phyloP scores from a whole-genome alignment of 2,329 filamentous ascomycete genomes.

The Aspergillus hortae region DNA sequence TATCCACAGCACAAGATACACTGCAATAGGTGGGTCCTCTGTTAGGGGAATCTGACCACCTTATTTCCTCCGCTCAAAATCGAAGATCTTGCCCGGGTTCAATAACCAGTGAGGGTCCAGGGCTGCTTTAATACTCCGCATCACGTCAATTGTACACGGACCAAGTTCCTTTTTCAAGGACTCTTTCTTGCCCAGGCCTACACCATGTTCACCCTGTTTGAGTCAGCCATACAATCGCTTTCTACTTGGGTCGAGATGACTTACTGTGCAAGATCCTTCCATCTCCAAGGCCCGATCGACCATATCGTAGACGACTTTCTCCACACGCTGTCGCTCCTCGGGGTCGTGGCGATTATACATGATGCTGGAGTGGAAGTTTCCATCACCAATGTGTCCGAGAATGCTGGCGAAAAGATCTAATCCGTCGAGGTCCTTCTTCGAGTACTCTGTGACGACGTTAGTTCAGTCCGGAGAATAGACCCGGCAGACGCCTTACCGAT shows the following conservation, averaged over 20 bases:
- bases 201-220: constrained; percentile 68
- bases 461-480: not conserved
- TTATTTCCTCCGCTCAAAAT: constrained; percentile 41
- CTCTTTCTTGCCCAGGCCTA: constrained; percentile 83
- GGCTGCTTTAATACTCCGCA: constrained; percentile 78
- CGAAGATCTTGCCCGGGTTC: constrained; percentile 91
- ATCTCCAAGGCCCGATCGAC: constrained; percentile 85
- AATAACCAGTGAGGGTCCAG: constrained; percentile 84
- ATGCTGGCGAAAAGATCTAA: constrained; percentile 84
- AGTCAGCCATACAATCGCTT: constrained; percentile 6
- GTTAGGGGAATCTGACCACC: too few relatives aligned
- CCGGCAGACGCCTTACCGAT: constrained; percentile 43
- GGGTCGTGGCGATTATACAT: constrained; percentile 73
- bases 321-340: constrained; percentile 70
- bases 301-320: constrained; percentile 83
- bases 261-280: constrained; percentile 81
- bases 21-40: too few relatives aligned
- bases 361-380: constrained; percentile 92
- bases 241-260: not conserved
- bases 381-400: constrained; percentile 85
- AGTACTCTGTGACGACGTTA: constrained; percentile 57
- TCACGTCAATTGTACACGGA: constrained; percentile 73
- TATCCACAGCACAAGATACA: too few relatives aligned
- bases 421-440: constrained; percentile 84
- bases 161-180: constrained; percentile 77